A percentile compares a stretch with the other conserved stretches of the same genome.
phyloP scores from a whole-genome alignment of 768 basidiomycete species.

The Filobasidium floriforme region DNA sequence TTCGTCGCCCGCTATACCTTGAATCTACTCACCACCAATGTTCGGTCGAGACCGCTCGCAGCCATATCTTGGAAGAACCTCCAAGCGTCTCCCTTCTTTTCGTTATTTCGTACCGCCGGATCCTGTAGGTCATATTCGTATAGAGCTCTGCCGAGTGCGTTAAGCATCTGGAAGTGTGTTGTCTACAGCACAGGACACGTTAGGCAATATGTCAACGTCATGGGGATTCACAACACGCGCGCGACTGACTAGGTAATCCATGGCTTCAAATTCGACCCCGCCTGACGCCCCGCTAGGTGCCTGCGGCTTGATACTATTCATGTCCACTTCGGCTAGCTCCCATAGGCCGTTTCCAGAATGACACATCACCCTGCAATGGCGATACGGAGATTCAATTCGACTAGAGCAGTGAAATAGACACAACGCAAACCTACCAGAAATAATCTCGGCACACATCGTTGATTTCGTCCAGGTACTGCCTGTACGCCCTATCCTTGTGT shows the following conservation, averaged over 20 bases:
- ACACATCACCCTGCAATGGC: conserved; percentile 53
- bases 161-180: conserved; percentile 76
- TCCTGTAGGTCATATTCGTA: conserved; percentile 55
- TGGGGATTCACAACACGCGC: background rate
- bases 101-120: conserved; percentile 59
- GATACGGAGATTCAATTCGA: background rate
- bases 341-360: conserved; percentile 90
- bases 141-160: conserved; percentile 62
- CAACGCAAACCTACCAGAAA: conserved; percentile 40
- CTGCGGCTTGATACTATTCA: conserved; percentile 62
- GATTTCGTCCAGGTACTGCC: conserved; percentile 71
- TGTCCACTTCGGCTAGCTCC: conserved; percentile 73
- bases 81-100: conserved; percentile 55
- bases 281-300: conserved; percentile 98
- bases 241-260: conserved; percentile 76
- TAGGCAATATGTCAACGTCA: background rate
- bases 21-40: conserved; percentile 61
- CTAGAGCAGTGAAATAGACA: background rate
- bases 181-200: conserved; percentile 53
- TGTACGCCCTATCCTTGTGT: conserved; percentile 57
- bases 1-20: too few relatives aligned
- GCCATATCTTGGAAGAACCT: conserved; percentile 81
- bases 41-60: conserved; percentile 81
- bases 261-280: conserved; percentile 95
- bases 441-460: conserved; percentile 80